Percentiles rank a stretch among this genome's conserved stretches.
Evolutionary conservation across 2,329 filamentous ascomycete species (phyloP).

Genomic region (Phoma herbarum): DNA sequence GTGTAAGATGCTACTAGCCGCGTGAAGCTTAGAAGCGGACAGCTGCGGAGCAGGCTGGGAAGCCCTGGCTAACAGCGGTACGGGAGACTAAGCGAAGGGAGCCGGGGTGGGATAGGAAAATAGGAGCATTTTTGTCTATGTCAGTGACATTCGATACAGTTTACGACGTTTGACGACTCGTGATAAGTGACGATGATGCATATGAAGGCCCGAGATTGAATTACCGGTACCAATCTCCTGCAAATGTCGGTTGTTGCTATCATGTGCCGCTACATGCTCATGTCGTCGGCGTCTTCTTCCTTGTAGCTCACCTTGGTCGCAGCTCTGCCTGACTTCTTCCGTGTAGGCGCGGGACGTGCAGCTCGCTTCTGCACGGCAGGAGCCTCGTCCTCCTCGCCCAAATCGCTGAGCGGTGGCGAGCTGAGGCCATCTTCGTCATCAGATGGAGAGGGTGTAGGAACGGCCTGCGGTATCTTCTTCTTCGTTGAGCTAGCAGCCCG

Average conservation of each 20-base stretch:
- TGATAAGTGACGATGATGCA: conserved; percentile 6
- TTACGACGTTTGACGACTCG: conserved; percentile 6
- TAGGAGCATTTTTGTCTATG: conserved; percentile 17
- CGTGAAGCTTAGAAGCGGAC: conserved; percentile 13
- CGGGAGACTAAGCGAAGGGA: conserved; percentile 18
- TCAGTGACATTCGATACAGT: conserved; percentile 15
- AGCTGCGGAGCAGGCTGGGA: conserved; percentile 21
- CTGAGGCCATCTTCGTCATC: conserved; percentile 47
- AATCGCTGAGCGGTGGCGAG: conserved; percentile 52
- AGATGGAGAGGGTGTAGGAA: conserved; percentile 55
- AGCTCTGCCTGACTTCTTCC: conserved; percentile 41
- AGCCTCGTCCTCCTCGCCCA: conserved; percentile 44
- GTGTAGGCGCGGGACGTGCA: conserved; percentile 33
- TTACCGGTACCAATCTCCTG: conserved; percentile 8
- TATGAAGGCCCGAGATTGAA: conserved; percentile 13
- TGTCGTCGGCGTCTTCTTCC: conserved; percentile 45
- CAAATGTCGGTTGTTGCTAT: conserved; percentile 7
- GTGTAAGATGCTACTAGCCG: conserved; percentile 11
- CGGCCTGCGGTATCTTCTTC: conserved; percentile 50
- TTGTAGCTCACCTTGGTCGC: conserved; percentile 46
- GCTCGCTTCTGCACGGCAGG: conserved; percentile 37
- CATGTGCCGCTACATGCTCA: conserved; percentile 27
- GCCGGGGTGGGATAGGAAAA: conserved; percentile 17
- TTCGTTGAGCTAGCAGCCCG: conserved; percentile 44
- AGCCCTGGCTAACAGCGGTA: conserved; percentile 21